A percentile compares a stretch with the other conserved stretches of the same genome.
Evolutionary conservation across 768 basidiomycete species (phyloP).

Genomic region (Arthromyces matolae): DNA sequence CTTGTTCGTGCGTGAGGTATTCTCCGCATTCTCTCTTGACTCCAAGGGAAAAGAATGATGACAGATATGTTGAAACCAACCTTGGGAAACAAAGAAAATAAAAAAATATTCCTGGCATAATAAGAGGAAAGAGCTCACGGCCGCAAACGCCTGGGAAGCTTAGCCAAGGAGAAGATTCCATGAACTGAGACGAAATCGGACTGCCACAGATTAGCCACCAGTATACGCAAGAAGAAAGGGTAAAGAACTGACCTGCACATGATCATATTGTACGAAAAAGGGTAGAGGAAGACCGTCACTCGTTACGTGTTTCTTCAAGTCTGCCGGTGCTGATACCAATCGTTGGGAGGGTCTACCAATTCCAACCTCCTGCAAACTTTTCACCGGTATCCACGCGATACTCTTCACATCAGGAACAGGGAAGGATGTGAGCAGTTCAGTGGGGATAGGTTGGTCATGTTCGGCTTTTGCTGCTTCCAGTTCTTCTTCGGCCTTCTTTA

Average conservation of each 20-base stretch:
- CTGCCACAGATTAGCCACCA: slow-evolving; percentile 33
- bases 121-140: slow-evolving; percentile 46
- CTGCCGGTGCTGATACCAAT: slow-evolving; percentile 27
- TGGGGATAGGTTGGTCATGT: slow-evolving; percentile 80
- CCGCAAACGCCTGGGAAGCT: slow-evolving; percentile 69
- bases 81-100: slow-evolving; percentile 34
- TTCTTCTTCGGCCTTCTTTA: slow-evolving; percentile 61
- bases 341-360: slow-evolving; percentile 36
- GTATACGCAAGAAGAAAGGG: slow-evolving; percentile 5
- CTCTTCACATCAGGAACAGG: slow-evolving; percentile 88
- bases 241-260: slow-evolving; percentile 65
- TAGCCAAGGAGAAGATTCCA: slow-evolving; percentile 72
- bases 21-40: slow-evolving; percentile 69
- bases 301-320: slow-evolving; percentile 60
- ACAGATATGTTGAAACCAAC: slow-evolving; percentile 72
- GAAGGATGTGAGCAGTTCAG: slow-evolving; percentile 76
- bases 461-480: slow-evolving; percentile 84
- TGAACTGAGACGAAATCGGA: slow-evolving; percentile 90
- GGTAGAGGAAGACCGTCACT: slow-evolving; percentile 66
- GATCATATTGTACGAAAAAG: slow-evolving; percentile 92
- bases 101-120: slow-evolving; percentile 4
- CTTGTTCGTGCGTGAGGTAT: slow-evolving; percentile 78
- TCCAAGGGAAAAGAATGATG: slow-evolving; percentile 86
- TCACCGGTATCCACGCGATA: slow-evolving; percentile 88
- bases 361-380: slow-evolving; percentile 60